Evolutionary conservation across 1,284 basidiomycete genomes (phyloP), one percentile per base, ranked within the genome.

Genomic region (Cryptococcus sp.): DNA sequence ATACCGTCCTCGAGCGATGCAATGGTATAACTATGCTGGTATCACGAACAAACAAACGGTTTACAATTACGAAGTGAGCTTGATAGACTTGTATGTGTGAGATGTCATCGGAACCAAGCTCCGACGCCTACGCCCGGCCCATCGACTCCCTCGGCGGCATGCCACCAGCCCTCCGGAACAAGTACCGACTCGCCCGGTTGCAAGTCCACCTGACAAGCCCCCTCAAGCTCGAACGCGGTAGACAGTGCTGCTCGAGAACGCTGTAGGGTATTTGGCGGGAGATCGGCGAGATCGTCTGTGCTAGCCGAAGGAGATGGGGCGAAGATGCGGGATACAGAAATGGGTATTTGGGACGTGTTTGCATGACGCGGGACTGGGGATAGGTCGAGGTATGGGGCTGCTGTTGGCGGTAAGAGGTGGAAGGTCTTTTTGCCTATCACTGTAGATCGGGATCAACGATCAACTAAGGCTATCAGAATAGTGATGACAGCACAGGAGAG

Each of bases 121-220:
- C 71, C 70, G 0, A 76, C 72, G 3, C 76, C 76, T 13, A 76
- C 61, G 15, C 72, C 71, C 35, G 63, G 67, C 40, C 45, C 55
- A 54, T 62, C 53, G 5, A 62, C 60, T 1, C 67, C 66, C 54
- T 73, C 71, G 4, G 74, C 74, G 13, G 63, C 60, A 64, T 77
- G 74, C 72, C 71, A 76, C 76, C 76, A 77, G 27, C 74, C 72
- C 46, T 72, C 67, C 6, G 76, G 76, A 20, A 77, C 66, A 39
- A 77, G 60, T 19, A 77, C 64, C n/a, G 62, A 65, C 31, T 76
- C 71, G 20, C 76, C 76, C 25, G 61, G 49, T 6, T 52, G 50
- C 8, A 77, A 52, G 1, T 50, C 38, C 7, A 73, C 73, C 41
- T 61, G 60, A 56, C 70, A 73, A 2, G 69, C 68, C 2, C 70